A percentile compares a stretch with the other conserved stretches of the same genome.
phyloP scores from a whole-genome alignment of 345 rosid species.

The Eucalyptus regnans region DNA sequence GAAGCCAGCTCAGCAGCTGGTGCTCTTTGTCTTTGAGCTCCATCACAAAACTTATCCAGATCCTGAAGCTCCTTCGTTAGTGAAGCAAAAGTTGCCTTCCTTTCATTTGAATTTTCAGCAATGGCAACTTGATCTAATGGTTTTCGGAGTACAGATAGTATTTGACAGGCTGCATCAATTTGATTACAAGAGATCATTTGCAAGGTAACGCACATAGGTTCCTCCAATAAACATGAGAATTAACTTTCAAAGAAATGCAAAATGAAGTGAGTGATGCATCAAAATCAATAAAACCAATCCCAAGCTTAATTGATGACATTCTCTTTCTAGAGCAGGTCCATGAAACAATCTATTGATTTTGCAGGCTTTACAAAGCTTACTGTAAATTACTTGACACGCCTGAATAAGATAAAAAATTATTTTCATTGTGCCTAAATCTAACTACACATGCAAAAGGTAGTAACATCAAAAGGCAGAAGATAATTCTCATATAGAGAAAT shows the following conservation, averaged over 20 bases:
- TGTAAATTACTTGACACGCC: not conserved
- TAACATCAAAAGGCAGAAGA: not conserved
- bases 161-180: slow-evolving; percentile 39
- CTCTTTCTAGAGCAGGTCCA: not conserved
- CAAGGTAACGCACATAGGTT: not conserved
- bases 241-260: not conserved
- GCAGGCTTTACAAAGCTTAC: not conserved
- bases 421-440: not conserved
- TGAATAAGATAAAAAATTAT: not conserved
- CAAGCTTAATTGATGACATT: not conserved
- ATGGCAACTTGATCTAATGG: slow-evolving; percentile 7
- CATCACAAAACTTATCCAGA: not conserved
- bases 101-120: slow-evolving; percentile 3
- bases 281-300: not conserved
- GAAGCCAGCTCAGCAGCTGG: not conserved
- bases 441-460: not conserved
- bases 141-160: slow-evolving; percentile 57
- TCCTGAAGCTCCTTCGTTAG: not conserved
- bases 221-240: not conserved
- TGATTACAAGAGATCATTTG: not conserved
- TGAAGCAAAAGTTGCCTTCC: not conserved
- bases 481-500: not conserved
- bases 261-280: not conserved
- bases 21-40: not conserved
- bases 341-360: not conserved